Percentiles rank a stretch among this genome's conserved stretches.
Evolutionary conservation across 164 flowering plant genomes (phyloP).

Genomic region (Vitis rupestris): DNA sequence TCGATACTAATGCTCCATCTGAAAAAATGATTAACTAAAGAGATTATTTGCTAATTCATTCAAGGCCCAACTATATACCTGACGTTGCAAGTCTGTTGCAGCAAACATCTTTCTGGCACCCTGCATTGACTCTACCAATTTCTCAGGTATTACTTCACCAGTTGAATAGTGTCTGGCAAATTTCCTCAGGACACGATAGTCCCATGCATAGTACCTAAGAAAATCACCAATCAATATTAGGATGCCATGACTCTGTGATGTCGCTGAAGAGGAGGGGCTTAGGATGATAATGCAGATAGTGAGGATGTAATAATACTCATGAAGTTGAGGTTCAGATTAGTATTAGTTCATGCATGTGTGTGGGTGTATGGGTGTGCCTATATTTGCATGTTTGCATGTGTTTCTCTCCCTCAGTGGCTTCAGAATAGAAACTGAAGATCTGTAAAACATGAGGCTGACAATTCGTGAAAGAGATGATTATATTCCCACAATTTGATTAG

Average conservation of each 20-base stretch:
- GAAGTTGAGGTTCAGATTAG: no score
- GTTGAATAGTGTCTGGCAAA: conserved; percentile 90
- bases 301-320: no score
- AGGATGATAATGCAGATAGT: no score
- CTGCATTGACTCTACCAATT: conserved; percentile 75
- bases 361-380: no score
- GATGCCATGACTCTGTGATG: neutral
- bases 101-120: conserved; percentile 91
- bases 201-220: conserved; percentile 91
- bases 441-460: no score
- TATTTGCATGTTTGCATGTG: no score
- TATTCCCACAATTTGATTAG: no score
- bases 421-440: no score
- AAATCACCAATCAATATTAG: conserved; percentile 3
- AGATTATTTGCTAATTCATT: neutral
- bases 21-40: neutral
- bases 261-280: no score
- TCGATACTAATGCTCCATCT: neutral
- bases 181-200: conserved; percentile 79
- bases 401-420: no score
- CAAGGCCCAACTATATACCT: conserved; percentile 48
- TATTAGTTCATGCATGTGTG: no score
- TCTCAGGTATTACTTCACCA: conserved; percentile 86
- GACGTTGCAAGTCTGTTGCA: conserved; percentile 92
- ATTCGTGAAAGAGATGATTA: no score